Evolutionary conservation across 2,329 filamentous ascomycete genomes (phyloP), one percentile per base, ranked within the genome.

Genomic region (Ophiosphaerella narmari): DNA sequence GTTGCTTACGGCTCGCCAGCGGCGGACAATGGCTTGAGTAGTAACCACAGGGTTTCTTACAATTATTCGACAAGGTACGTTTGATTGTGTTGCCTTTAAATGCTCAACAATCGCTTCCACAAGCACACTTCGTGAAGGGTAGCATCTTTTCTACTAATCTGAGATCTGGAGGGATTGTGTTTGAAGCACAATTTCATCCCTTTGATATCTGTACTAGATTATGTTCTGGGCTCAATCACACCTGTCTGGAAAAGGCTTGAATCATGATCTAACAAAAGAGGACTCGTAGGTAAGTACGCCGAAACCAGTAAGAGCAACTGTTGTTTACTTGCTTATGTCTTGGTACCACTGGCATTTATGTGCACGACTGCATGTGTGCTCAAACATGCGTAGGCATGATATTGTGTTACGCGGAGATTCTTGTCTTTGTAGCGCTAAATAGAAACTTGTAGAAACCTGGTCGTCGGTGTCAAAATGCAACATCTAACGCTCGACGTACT

Each of bases 301-400:
- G 21, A 36, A n/a, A 13, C 3, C 21, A 29, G 33, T 32, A n/a
- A 45, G 21, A 43, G n/a, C 7, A n/a, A 18, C 24, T 7, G 7
- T 32, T 14, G 34, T 23, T 26, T 37, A 12, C 33, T 18, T 38
- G 62, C 56, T 59, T 54, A 45, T 54, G 44, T 29, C 45, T 50
- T 60, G 48, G 43, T n/a, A 59, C 54, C 48, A 36, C n/a, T 21
- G 39, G 35, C 34, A 38, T 53, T 58, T 46, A 55, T 48, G 52
- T 34, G 35, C 29, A 41, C 43, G 38, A 51, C 48, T 37, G 32
- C 46, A 57, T 56, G 39, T 44, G 50, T 39, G 37, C 23, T 43
- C 29, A 39, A 46, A 26, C 24, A 48, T 37, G 37, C 29, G 26
- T 26, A 21, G 18, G 18, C 4, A 5, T 21, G 18, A 21, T 21